phyloP scores from a whole-genome alignment of 305 asterid genomes.

The Coffea humblotiana region DNA sequence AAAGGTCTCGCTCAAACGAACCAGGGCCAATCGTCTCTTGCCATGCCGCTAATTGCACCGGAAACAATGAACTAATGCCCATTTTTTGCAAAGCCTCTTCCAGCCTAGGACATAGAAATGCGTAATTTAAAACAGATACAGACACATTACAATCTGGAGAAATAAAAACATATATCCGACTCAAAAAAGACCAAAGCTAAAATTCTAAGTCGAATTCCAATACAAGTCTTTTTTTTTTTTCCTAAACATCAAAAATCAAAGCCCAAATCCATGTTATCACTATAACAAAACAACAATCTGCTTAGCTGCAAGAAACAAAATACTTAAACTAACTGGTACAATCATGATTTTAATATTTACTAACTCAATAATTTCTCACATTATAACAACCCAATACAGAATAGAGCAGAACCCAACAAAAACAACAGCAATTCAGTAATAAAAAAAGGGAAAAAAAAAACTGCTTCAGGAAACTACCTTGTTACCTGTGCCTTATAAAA shows the following conservation, averaged over 20 bases:
- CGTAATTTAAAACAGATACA: slow-evolving; percentile 6
- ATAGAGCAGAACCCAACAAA: neutral
- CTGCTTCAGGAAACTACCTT: no score
- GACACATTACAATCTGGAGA: neutral
- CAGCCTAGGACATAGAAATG: slow-evolving; percentile 42
- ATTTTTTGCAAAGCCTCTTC: slow-evolving; percentile 53
- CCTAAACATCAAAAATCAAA: neutral
- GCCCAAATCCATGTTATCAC: neutral
- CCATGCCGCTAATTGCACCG: slow-evolving; percentile 87
- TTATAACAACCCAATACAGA: neutral
- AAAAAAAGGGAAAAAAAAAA: neutral
- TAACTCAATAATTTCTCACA: neutral
- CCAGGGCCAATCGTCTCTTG: slow-evolving; percentile 95
- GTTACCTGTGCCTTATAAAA: neutral
- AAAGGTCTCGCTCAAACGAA: slow-evolving; percentile 75
- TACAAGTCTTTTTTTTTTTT: neutral
- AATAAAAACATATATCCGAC: neutral
- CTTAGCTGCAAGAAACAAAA: neutral
- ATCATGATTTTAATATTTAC: neutral
- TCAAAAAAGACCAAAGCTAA: neutral
- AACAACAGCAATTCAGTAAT: neutral
- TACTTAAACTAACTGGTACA: neutral
- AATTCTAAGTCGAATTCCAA: neutral
- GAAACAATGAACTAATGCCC: slow-evolving; percentile 69
- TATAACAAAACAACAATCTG: neutral